A percentile compares a stretch with the other conserved stretches of the same genome.
Evolutionary conservation across 768 basidiomycete genomes (phyloP).

Genomic region (Trametes maxima): DNA sequence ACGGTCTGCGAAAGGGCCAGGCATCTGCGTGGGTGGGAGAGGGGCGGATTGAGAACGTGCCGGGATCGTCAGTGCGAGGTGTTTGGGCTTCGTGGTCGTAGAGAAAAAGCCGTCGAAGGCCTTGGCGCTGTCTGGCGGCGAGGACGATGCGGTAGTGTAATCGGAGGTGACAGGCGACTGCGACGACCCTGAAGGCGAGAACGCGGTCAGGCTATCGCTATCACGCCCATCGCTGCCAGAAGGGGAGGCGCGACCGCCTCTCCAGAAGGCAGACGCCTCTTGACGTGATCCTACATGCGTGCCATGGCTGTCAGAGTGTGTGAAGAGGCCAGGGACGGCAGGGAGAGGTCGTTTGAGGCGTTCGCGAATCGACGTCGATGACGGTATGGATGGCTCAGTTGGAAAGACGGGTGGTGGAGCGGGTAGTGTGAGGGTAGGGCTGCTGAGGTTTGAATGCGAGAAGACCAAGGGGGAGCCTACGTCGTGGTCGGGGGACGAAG

Average conservation of each 20-base stretch:
- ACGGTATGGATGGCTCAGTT: background rate
- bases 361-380: slow-evolving; percentile 1
- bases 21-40: slow-evolving; percentile 1
- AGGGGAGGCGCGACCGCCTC: slow-evolving; percentile 7
- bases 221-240: slow-evolving; percentile 14
- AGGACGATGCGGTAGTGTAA: slow-evolving; percentile 6
- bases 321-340: slow-evolving; percentile 16
- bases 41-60: slow-evolving; percentile 14
- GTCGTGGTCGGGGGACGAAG: slow-evolving; percentile 4
- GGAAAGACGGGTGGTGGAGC: slow-evolving; percentile 4
- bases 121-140: slow-evolving; percentile 8
- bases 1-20: background rate
- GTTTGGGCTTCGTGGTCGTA: background rate
- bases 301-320: background rate
- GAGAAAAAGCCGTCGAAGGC: background rate
- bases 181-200: slow-evolving; percentile 1
- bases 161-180: slow-evolving; percentile 11
- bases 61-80: slow-evolving; percentile 15
- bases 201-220: slow-evolving; percentile 13
- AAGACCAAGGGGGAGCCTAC: slow-evolving; percentile 15
- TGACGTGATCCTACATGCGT: background rate
- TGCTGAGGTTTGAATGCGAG: slow-evolving; percentile 20
- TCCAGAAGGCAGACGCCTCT: background rate
- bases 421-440: slow-evolving; percentile 1
- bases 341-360: slow-evolving; percentile 17